Evolutionary conservation across 1,284 basidiomycete species (phyloP).

Genomic region (Mycena citricolor): DNA sequence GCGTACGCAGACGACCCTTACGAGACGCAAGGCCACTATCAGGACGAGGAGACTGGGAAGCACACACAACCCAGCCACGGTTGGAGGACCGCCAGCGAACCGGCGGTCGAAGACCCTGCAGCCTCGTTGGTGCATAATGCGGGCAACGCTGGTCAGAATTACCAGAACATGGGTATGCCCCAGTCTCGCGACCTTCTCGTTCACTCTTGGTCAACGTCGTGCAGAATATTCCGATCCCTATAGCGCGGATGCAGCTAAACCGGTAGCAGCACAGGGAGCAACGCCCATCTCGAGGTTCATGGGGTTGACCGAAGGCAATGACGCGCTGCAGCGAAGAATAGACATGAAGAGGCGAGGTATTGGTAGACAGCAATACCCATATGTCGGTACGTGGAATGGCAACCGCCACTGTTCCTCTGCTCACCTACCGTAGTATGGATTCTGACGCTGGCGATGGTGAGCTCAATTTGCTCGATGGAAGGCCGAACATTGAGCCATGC

Average conservation of each 20-base stretch:
- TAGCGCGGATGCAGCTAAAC: conserved; percentile 26
- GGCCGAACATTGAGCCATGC: too few relatives aligned
- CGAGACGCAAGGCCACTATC: too few relatives aligned
- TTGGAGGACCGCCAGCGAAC: too few relatives aligned
- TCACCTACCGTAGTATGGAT: conserved; percentile 59
- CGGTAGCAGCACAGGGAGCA: conserved; percentile 38
- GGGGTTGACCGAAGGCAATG: conserved; percentile 43
- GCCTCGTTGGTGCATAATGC: conserved; percentile 47
- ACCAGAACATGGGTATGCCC: conserved; percentile 56
- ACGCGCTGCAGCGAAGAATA: conserved; percentile 77
- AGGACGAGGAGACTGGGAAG: too few relatives aligned
- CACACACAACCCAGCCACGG: background rate
- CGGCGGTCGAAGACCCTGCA: conserved; percentile 9
- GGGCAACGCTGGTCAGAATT: conserved; percentile 39
- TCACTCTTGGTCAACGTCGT: conserved; percentile 5
- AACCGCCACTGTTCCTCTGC: background rate
- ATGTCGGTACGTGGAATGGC: conserved; percentile 68
- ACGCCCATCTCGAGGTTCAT: conserved; percentile 43
- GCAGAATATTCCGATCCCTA: conserved; percentile 63
- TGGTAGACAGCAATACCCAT: conserved; percentile 79
- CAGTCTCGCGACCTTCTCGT: conserved; percentile 2
- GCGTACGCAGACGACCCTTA: conserved; percentile 12
- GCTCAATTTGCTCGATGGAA: too few relatives aligned
- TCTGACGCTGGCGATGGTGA: conserved; percentile 66
- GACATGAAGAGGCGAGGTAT: conserved; percentile 83